Percentiles rank a stretch among this genome's conserved stretches.
These are phyloP conservation scores for Ceratocystis destructans DNA, from an alignment of 2,329 filamentous ascomycete species.

Conservation along the genomic window DNA sequence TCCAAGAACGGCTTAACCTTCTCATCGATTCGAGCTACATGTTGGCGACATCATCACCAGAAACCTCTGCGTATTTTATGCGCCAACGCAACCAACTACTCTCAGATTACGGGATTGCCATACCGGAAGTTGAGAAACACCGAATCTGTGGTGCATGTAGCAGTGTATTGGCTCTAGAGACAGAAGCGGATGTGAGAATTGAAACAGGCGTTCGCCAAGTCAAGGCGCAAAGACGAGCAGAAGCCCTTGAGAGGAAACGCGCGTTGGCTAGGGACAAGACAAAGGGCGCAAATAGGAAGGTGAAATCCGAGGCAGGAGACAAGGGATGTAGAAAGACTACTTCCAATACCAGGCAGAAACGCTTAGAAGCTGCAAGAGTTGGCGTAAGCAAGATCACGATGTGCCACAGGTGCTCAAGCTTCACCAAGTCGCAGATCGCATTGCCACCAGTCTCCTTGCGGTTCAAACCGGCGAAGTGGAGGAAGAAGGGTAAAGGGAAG, in stretches of 20 bases:
- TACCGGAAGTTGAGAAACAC: constrained; percentile 38
- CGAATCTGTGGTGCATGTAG: constrained; percentile 47
- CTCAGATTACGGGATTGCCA: constrained; percentile 32
- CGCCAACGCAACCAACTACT: constrained; percentile 37
- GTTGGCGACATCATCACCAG: constrained; percentile 37
- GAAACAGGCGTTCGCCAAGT: constrained; percentile 10
- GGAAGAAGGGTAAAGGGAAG: neutral
- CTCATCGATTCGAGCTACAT: constrained; percentile 48
- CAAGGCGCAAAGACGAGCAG: neutral
- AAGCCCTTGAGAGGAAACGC: neutral
- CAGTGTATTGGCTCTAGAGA: constrained; percentile 43
- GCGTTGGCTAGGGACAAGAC: neutral
- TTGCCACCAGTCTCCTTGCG: constrained; percentile 7
- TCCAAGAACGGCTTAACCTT: constrained; percentile 15
- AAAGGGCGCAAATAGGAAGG: neutral
- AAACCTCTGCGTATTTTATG: constrained; percentile 48
- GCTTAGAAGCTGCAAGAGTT: neutral
- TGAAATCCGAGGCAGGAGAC: neutral
- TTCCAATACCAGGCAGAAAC: neutral
- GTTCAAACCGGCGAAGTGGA: neutral
- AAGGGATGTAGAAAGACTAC: neutral
- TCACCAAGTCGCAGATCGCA: constrained; percentile 10
- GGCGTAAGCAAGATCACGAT: constrained; percentile 9
- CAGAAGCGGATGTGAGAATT: constrained; percentile 25
- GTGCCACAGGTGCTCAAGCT: constrained; percentile 7